These are phyloP conservation scores for Jasminum sambac DNA, from an alignment of 257 asterid species.

Conservation along the genomic window DNA sequence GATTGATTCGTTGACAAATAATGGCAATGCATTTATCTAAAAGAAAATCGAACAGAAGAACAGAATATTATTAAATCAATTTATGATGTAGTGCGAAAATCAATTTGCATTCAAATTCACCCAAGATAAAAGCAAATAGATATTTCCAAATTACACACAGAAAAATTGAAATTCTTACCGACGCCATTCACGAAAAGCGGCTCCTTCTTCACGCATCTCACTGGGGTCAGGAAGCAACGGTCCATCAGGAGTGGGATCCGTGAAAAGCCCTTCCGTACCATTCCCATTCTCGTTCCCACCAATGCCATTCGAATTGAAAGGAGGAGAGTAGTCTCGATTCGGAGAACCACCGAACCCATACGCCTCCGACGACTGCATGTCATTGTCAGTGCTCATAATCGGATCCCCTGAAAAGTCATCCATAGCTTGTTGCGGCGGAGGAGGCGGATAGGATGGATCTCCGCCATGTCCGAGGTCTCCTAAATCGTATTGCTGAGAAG, in stretches of 20 bases:
- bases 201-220: constrained; percentile 86
- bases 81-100: background rate
- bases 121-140: background rate
- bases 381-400: constrained; percentile 15
- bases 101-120: background rate
- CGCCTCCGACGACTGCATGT: constrained; percentile 34
- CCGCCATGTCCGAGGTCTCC: constrained; percentile 34
- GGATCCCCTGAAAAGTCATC: constrained; percentile 39
- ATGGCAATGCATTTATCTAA: background rate
- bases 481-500: constrained; percentile 29
- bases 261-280: constrained; percentile 54
- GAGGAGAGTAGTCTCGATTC: constrained; percentile 18
- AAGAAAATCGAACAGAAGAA: background rate
- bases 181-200: constrained; percentile 97
- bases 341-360: constrained; percentile 35
- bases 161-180: constrained; percentile 49
- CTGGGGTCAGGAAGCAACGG: constrained; percentile 85
- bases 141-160: constrained; percentile 2
- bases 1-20: background rate
- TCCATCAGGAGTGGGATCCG: constrained; percentile 44
- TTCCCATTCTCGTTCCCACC: constrained; percentile 30
- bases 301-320: constrained; percentile 26
- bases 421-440: constrained; percentile 3
- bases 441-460: constrained; percentile 36
- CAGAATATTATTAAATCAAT: too few relatives aligned